Percentiles rank a stretch among this genome's conserved stretches.
These are phyloP conservation scores for Echinochloa phyllopogon DNA, from an alignment of 176 grass and related monocot genomes.

Conservation along the genomic window DNA sequence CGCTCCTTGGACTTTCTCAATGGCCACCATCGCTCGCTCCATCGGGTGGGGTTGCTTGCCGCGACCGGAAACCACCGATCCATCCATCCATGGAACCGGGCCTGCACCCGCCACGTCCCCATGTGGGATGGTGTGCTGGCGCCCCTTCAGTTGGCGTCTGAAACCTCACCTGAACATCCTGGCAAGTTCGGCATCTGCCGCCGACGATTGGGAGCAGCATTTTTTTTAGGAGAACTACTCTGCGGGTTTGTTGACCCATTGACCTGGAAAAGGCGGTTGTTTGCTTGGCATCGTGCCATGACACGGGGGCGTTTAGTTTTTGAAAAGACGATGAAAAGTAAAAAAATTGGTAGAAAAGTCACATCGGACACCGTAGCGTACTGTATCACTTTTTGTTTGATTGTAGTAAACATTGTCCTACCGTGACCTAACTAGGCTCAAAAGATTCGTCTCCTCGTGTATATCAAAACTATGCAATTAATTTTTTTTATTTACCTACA, in stretches of 20 bases:
- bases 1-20: conserved; percentile 11
- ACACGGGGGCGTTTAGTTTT: too few relatives aligned
- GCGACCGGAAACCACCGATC: neutral
- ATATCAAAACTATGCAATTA: too few relatives aligned
- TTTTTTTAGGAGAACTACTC: neutral
- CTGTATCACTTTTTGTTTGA: too few relatives aligned
- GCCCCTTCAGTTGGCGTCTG: neutral
- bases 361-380: too few relatives aligned
- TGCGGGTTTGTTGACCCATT: neutral
- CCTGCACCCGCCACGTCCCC: neutral
- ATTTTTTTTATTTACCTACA: too few relatives aligned
- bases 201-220: neutral
- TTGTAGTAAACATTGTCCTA: too few relatives aligned
- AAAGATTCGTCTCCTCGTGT: too few relatives aligned
- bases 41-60: neutral
- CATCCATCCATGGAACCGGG: neutral
- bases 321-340: too few relatives aligned
- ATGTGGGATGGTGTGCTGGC: conserved; percentile 24
- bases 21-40: neutral
- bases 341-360: too few relatives aligned
- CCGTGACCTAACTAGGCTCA: too few relatives aligned
- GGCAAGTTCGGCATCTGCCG: neutral
- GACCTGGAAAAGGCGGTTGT: neutral
- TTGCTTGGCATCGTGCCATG: neutral
- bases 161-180: neutral